These are phyloP conservation scores for Saraca asoca DNA, from an alignment of 331 rosid genomes.

Conservation along the genomic window DNA sequence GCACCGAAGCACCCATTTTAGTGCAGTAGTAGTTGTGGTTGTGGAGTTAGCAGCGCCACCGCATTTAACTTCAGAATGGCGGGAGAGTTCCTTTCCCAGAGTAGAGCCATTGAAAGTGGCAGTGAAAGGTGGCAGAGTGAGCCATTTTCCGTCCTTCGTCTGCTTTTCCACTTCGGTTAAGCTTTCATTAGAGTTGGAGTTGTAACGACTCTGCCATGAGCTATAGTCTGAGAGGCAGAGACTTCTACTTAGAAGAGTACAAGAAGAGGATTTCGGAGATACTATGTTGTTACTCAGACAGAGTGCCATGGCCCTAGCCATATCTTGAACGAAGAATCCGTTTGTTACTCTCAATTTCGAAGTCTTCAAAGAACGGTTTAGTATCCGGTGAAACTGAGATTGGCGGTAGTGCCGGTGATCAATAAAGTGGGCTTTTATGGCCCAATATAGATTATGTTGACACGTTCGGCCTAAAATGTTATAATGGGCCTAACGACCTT, in stretches of 20 bases:
- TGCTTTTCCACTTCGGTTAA: constrained; percentile 15
- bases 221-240: constrained; percentile 16
- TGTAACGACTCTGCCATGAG: constrained; percentile 21
- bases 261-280: not conserved
- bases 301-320: constrained; percentile 27
- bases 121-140: constrained; percentile 61
- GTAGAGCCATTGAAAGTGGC: constrained; percentile 33
- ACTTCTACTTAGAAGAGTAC: not conserved
- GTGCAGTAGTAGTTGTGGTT: constrained; percentile 54
- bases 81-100: constrained; percentile 31
- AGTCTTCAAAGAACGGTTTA: too few relatives aligned
- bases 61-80: constrained; percentile 14
- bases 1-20: constrained; percentile 78
- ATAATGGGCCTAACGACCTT: too few relatives aligned
- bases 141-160: constrained; percentile 48
- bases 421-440: too few relatives aligned
- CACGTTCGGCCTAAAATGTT: too few relatives aligned
- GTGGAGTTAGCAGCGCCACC: constrained; percentile 22
- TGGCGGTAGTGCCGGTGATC: too few relatives aligned
- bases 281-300: constrained; percentile 35
- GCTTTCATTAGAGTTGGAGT: constrained; percentile 20
- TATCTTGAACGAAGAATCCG: not conserved
- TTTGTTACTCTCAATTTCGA: too few relatives aligned
- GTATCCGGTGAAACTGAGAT: too few relatives aligned
- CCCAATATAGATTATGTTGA: too few relatives aligned